These are phyloP conservation scores for Solanum microdontum DNA, from an alignment of 257 asterid genomes.

Conservation along the genomic window DNA sequence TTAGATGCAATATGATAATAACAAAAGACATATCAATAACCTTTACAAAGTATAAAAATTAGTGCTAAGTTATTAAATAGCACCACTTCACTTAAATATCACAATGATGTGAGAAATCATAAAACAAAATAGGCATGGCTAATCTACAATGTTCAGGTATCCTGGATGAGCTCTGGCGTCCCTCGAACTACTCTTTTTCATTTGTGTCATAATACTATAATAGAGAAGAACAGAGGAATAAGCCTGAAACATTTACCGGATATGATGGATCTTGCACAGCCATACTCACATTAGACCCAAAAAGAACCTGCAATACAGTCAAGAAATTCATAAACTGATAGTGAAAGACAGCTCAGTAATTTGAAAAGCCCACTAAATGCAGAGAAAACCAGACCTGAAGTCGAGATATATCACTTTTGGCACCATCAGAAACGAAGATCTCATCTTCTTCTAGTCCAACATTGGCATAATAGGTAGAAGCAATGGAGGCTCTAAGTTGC, in stretches of 20 bases:
- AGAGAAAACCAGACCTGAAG: conserved; percentile 52
- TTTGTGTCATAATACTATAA: not conserved
- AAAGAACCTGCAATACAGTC: conserved; percentile 56
- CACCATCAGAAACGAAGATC: conserved; percentile 96
- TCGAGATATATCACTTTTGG: conserved; percentile 96
- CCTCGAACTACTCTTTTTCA: not conserved
- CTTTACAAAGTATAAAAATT: not conserved
- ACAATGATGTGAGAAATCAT: not conserved
- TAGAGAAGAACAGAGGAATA: not conserved
- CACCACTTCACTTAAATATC: not conserved
- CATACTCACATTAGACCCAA: conserved; percentile 82
- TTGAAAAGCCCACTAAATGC: not conserved
- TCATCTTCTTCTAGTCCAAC: conserved; percentile 85
- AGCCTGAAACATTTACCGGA: conserved; percentile 46
- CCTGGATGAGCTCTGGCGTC: not conserved
- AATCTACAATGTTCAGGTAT: not conserved
- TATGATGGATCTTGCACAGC: conserved; percentile 99
- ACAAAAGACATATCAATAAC: not conserved
- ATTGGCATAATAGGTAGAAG: conserved; percentile 66
- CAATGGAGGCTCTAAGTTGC: conserved; percentile 86
- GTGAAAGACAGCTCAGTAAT: not conserved
- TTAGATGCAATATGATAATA: not conserved
- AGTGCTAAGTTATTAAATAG: not conserved
- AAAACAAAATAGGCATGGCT: not conserved
- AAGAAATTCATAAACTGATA: not conserved